A percentile compares a stretch with the other conserved stretches of the same genome.
Conservation (phyloP, 352 stramenopile species). For the Phytopythium mirpurense region DNA sequence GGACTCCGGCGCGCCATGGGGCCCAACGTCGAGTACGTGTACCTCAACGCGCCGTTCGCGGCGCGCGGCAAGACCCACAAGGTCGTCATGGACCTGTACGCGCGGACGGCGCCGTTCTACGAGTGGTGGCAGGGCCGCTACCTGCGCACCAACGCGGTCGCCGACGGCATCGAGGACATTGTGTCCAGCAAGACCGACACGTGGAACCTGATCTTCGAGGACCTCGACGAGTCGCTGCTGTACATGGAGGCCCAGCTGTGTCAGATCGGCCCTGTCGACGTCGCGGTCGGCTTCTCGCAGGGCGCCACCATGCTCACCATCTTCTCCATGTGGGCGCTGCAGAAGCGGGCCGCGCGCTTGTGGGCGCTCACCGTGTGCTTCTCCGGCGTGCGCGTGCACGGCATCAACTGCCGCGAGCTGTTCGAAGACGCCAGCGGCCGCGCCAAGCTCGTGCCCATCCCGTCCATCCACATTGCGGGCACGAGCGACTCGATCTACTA, state of each 20-base stretch:
- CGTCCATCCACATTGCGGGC: conserved; percentile 27
- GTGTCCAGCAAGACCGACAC: conserved; percentile 11
- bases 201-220: conserved; percentile 29
- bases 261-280: conserved; percentile 36
- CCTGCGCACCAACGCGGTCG: conserved; percentile 15
- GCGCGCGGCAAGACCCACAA: conserved; percentile 19
- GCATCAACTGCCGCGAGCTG: conserved; percentile 26
- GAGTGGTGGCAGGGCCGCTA: conserved; percentile 40
- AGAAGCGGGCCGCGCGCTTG: conserved; percentile 18
- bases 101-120: conserved; percentile 31
- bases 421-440: conserved; percentile 24
- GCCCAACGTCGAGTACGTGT: conserved; percentile 37
- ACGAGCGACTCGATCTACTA: conserved; percentile 16
- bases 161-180: conserved; percentile 11
- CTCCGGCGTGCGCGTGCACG: conserved; percentile 28
- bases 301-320: conserved; percentile 40
- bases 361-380: conserved; percentile 47
- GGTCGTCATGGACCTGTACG: conserved; percentile 18
- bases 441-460: conserved; percentile 16
- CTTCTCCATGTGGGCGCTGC: conserved; percentile 29
- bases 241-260: conserved; percentile 36
- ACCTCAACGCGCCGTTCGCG: conserved; percentile 31
- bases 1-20: conserved; percentile 31
- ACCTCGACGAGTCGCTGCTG: conserved; percentile 28
- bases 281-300: conserved; percentile 55